Conservation (phyloP, 208 protist species). For the Phytomonas francai region DNA sequence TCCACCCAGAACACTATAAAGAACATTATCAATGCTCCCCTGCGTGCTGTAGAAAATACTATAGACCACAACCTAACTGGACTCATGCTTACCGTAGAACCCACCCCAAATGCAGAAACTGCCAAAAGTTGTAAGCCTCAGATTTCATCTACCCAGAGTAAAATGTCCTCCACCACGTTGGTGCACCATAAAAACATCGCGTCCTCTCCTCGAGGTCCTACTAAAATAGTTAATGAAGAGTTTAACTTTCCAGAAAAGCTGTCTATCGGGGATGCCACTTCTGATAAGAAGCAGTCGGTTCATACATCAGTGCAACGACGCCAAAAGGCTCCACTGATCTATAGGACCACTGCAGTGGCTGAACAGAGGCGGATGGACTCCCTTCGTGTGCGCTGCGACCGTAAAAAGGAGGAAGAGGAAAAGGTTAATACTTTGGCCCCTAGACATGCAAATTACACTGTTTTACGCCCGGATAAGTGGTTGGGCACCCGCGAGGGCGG, state of each 20-base stretch:
- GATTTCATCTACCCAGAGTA: neutral
- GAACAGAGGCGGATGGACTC: neutral
- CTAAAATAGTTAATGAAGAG: neutral
- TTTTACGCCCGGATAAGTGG: neutral
- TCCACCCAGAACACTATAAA: neutral
- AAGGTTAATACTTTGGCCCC: neutral
- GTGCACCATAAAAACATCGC: neutral
- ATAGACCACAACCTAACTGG: neutral
- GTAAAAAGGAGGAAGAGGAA: neutral
- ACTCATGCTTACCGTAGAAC: neutral
- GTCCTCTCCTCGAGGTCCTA: neutral
- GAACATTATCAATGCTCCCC: neutral
- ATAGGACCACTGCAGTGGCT: neutral
- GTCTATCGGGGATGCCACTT: neutral
- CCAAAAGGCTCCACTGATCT: neutral
- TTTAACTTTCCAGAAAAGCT: neutral
- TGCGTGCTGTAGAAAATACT: neutral
- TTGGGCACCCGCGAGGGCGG: neutral
- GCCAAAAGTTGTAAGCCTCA: neutral
- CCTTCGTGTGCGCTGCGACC: neutral
- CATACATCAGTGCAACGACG: neutral
- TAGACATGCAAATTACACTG: neutral
- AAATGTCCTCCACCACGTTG: neutral
- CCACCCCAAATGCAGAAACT: neutral
- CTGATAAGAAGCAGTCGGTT: neutral